Base-by-base conservation (phyloP, 805 yeast genomes). In the Tetrapisispora iriomotensis region DNA sequence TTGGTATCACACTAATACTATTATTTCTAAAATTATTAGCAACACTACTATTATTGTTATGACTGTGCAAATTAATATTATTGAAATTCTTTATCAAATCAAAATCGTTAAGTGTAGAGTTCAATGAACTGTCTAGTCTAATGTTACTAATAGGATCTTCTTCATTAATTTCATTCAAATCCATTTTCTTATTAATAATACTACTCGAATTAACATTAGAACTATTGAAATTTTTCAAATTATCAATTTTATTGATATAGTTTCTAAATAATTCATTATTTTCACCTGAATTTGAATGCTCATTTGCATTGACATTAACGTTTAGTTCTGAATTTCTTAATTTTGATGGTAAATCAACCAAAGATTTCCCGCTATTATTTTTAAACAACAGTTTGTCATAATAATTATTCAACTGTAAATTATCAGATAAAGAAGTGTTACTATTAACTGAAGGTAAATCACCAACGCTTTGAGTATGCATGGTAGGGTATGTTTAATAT, bases 391-490 rank as follows among this genome's bases (percentile, higher is more conserved):
- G 37, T 12, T 59, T 58, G 38, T 59, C 64, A 41, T 59, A 59
- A 35, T 59, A 58, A 37, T 58, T 55, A 39, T 51, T 53, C 32
- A 59, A 43, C 29, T 52, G 59, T 27, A 54, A 48, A 39, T 59
- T 59, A 38, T 59, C 64, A 6, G 64, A 59, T 21, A 59, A 47
- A 41, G 59, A 52, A 8, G 64, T 57, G 6, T 57, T 51, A 40
- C 62, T 58, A 39, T 52, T 59, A 8, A 59, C 51, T 15, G 60
- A 54, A 13, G 62, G 64, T 23, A 59, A 41, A 33, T 55, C 61
- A n/a, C n/a, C n/a, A n/a, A n/a, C n/a, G n/a, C n/a, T n/a, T n/a
- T n/a, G n/a, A n/a, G n/a, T n/a, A n/a, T n/a, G n/a, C n/a, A n/a
- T n/a, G n/a, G n/a, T n/a, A n/a, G n/a, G n/a, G n/a, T n/a, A n/a